phyloP scores from a whole-genome alignment of 108 stramenopile species.

The Mayamaea pseudoterrestris region DNA sequence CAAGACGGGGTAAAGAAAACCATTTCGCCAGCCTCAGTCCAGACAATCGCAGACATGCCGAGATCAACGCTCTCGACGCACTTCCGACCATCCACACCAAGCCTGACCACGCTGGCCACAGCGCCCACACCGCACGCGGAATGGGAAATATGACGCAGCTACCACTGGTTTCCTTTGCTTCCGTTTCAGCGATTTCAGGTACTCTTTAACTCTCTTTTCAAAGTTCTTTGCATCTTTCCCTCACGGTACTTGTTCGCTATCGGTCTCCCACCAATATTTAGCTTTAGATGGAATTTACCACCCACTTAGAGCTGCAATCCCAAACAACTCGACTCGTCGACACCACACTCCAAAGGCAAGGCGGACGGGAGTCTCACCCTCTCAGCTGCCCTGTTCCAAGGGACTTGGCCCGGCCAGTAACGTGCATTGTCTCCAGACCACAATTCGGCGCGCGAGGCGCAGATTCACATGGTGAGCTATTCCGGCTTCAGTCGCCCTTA shows the following conservation, averaged over 20 bases:
- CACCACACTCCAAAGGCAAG: constrained; percentile 16
- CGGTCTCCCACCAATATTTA: constrained; percentile 91
- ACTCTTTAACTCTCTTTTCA: constrained; percentile 98
- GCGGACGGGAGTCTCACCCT: constrained; percentile 93
- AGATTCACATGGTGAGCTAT: constrained; percentile 80
- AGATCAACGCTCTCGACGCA: neutral
- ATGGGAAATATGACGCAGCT: constrained; percentile 35
- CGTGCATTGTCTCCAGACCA: constrained; percentile 70
- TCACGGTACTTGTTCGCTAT: constrained; percentile 94
- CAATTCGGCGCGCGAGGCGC: constrained; percentile 55
- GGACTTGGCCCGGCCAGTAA: constrained; percentile 70
- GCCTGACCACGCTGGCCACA: constrained; percentile 46
- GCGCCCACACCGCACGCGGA: constrained; percentile 46
- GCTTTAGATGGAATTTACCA: constrained; percentile 96
- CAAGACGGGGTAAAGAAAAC: constrained; percentile 79
- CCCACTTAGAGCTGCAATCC: constrained; percentile 81
- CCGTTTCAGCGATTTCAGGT: constrained; percentile 96
- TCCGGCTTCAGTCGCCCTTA: constrained; percentile 95
- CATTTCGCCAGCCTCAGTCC: constrained; percentile 62
- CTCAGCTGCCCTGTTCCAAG: constrained; percentile 83
- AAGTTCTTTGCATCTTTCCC: constrained; percentile 93
- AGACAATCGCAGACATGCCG: constrained; percentile 20
- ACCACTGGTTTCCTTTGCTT: constrained; percentile 90
- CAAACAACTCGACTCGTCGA: constrained; percentile 14
- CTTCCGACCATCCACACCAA: constrained; percentile 20